phyloP scores from a whole-genome alignment of 768 basidiomycete genomes.

The Amanita pseudoporphyria region DNA sequence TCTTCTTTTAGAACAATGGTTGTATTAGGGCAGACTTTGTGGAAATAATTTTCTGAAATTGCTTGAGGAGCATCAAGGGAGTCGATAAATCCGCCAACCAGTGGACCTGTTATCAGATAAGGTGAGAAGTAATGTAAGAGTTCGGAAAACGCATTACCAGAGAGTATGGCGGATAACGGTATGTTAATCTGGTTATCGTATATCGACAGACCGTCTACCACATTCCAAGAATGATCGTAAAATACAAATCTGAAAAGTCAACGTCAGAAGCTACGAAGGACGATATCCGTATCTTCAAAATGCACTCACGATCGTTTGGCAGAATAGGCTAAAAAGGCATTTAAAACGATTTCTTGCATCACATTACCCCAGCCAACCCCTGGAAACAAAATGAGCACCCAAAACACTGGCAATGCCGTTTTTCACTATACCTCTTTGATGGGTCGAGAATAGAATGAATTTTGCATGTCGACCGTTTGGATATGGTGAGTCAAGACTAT shows the following conservation, averaged over 20 bases:
- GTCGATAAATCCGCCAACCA: conserved; percentile 3
- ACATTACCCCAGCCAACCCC: conserved; percentile 54
- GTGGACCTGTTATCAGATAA: conserved; percentile 14
- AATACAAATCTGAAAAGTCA: conserved; percentile 39
- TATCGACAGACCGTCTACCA: conserved; percentile 29
- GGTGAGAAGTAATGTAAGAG: not conserved
- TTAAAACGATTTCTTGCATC: conserved; percentile 48
- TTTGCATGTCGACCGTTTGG: conserved; percentile 2
- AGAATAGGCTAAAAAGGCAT: conserved; percentile 37
- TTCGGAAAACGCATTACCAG: conserved; percentile 23
- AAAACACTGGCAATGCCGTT: not conserved
- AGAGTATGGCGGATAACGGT: conserved; percentile 42
- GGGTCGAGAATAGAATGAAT: not conserved
- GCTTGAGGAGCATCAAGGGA: conserved; percentile 28
- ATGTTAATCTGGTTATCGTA: conserved; percentile 43
- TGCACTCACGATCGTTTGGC: conserved; percentile 38
- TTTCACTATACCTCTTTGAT: not conserved
- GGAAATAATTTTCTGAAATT: conserved; percentile 35
- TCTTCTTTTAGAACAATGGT: conserved; percentile 19
- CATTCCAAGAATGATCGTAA: conserved; percentile 49
- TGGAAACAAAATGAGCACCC: conserved; percentile 10
- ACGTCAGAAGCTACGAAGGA: not conserved
- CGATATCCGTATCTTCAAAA: not conserved
- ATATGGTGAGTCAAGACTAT: not conserved
- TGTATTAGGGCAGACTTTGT: conserved; percentile 34